These are phyloP conservation scores for Neonectria sp. DNA, from an alignment of 2,329 filamentous ascomycete species.

Conservation along the genomic window DNA sequence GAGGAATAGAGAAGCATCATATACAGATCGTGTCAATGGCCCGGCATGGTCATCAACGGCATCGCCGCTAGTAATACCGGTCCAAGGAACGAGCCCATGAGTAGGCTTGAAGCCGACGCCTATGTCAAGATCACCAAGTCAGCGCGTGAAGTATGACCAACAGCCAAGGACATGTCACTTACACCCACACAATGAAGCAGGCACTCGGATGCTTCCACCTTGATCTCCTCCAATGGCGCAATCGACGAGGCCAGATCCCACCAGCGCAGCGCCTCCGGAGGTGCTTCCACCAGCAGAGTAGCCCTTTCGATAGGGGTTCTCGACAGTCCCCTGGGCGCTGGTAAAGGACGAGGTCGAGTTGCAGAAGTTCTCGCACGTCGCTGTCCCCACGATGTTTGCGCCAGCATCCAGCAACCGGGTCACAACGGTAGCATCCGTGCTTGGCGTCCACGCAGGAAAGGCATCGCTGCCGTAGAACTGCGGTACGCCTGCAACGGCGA, in stretches of 20 bases:
- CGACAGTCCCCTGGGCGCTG: conserved; percentile 60
- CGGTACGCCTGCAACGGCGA: conserved; percentile 68
- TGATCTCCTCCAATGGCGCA: conserved; percentile 65
- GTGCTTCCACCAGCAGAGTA: conserved; percentile 67
- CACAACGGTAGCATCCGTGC: conserved; percentile 68
- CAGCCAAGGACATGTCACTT: neutral
- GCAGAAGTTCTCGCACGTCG: conserved; percentile 69
- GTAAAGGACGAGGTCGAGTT: conserved; percentile 64
- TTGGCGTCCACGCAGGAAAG: conserved; percentile 64
- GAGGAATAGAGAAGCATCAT: conserved; percentile 59
- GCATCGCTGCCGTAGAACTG: conserved; percentile 68
- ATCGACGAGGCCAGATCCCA: conserved; percentile 60
- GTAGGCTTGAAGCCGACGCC: conserved; percentile 66
- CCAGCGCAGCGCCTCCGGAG: conserved; percentile 62
- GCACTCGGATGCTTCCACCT: conserved; percentile 62
- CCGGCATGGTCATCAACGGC: conserved; percentile 67
- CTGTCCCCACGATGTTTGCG: conserved; percentile 64
- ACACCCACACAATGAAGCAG: conserved; percentile 57
- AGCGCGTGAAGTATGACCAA: neutral
- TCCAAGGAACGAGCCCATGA: conserved; percentile 66
- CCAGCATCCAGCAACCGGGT: conserved; percentile 66
- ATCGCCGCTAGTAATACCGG: conserved; percentile 63
- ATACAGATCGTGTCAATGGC: conserved; percentile 58
- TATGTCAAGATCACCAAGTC: neutral
- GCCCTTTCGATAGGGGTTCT: conserved; percentile 61